These are phyloP conservation scores for Rubia balearica DNA, from an alignment of 305 asterid genomes.

Conservation along the genomic window DNA sequence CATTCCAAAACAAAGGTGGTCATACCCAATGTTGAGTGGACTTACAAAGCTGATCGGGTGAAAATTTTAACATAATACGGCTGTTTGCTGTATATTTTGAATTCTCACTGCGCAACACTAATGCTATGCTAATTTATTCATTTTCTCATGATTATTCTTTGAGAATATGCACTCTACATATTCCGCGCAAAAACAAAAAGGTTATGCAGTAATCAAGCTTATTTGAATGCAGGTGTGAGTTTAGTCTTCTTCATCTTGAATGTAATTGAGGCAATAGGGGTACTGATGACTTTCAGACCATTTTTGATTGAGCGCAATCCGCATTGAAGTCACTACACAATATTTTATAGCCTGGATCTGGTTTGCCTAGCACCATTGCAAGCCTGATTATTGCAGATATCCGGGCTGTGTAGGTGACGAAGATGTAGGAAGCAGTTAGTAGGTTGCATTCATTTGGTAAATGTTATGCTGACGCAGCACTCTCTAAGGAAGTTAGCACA, in stretches of 20 bases:
- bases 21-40: too few species aligned
- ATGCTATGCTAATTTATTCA: too few species aligned
- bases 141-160: background rate
- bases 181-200: background rate
- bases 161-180: background rate
- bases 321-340: background rate
- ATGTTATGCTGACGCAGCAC: too few species aligned
- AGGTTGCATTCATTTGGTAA: background rate
- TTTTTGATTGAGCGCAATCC: conserved; percentile 29
- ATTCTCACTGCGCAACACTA: too few species aligned
- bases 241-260: conserved; percentile 59
- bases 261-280: conserved; percentile 40
- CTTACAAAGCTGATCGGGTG: too few species aligned
- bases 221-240: conserved; percentile 42
- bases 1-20: too few species aligned
- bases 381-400: background rate
- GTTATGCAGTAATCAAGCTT: background rate
- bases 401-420: background rate
- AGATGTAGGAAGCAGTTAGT: background rate
- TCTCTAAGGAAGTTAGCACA: too few species aligned
- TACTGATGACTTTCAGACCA: conserved; percentile 51
- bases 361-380: background rate
- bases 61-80: too few species aligned
- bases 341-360: background rate
- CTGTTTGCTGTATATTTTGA: too few species aligned